A percentile compares a stretch with the other conserved stretches of the same genome.
These are phyloP conservation scores for Cardamine resedifolia DNA, from an alignment of 345 rosid species.

Conservation along the genomic window DNA sequence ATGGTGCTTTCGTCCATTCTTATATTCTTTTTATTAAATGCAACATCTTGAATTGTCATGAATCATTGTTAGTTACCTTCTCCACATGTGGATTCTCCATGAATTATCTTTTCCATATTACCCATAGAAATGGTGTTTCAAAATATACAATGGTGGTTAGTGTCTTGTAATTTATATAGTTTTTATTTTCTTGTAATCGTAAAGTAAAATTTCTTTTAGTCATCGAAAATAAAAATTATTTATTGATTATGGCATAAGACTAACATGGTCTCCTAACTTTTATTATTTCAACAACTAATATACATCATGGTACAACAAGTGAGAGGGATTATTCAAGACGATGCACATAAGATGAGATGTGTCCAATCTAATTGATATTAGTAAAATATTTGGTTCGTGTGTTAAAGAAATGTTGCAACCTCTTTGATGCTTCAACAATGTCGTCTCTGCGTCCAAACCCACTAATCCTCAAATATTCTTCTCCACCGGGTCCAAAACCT, in stretches of 20 bases:
- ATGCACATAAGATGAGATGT: neutral
- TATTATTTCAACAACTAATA: conserved; percentile 22
- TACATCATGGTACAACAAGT: conserved; percentile 11
- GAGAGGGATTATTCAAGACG: conserved; percentile 2
- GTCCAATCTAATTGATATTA: conserved; percentile 10
- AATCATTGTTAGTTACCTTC: too few species aligned
- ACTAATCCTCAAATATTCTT: conserved; percentile 68
- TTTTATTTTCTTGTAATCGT: neutral
- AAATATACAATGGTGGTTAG: neutral
- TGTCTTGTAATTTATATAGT: neutral
- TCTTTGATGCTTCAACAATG: conserved; percentile 62
- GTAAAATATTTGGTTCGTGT: conserved; percentile 26
- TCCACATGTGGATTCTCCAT: too few species aligned
- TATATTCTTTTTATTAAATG: too few species aligned
- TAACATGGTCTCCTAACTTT: neutral
- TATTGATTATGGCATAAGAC: neutral
- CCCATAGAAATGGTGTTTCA: too few species aligned
- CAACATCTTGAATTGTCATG: too few species aligned
- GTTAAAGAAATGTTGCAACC: conserved; percentile 39
- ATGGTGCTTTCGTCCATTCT: too few species aligned
- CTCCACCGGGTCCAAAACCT: conserved; percentile 82
- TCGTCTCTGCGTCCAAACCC: conserved; percentile 59
- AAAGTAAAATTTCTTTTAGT: neutral
- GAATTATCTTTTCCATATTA: too few species aligned
- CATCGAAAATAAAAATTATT: neutral